Conservation (phyloP, 345 rosid genomes). For the Eucalyptus marginata region DNA sequence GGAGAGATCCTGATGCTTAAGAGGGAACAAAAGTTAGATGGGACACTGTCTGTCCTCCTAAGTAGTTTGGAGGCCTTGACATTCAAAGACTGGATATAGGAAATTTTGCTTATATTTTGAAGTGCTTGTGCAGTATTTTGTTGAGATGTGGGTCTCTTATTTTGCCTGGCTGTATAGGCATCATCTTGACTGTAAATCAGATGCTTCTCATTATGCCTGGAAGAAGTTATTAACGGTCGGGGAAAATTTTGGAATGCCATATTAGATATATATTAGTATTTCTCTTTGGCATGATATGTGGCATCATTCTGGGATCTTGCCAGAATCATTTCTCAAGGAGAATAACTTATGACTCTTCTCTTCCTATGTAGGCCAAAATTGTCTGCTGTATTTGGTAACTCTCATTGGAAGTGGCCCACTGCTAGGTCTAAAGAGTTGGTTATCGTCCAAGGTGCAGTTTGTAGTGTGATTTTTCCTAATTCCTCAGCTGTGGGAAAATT, state of each 20-base stretch:
- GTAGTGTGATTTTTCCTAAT: no score
- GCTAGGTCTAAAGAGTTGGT: no score
- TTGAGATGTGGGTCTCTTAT: background rate
- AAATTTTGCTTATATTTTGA: background rate
- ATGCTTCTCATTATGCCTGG: background rate
- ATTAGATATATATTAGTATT: background rate
- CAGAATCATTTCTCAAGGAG: accelerated
- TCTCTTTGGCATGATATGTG: background rate
- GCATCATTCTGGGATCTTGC: no score
- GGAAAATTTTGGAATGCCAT: background rate
- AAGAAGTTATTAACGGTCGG: background rate
- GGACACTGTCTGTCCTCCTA: background rate
- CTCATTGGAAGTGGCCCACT: no score
- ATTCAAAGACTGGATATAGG: background rate
- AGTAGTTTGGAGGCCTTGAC: background rate
- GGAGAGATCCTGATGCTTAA: background rate
- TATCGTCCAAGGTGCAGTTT: no score
- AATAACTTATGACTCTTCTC: no score
- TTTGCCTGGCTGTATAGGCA: background rate
- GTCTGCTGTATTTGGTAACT: no score
- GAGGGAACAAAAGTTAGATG: background rate
- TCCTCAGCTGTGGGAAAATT: no score
- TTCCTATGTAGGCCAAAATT: no score
- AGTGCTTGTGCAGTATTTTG: background rate
- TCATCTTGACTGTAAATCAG: background rate